These are phyloP conservation scores for Sporisorium sorghi DNA, from an alignment of 1,284 basidiomycete genomes.

Conservation along the genomic window DNA sequence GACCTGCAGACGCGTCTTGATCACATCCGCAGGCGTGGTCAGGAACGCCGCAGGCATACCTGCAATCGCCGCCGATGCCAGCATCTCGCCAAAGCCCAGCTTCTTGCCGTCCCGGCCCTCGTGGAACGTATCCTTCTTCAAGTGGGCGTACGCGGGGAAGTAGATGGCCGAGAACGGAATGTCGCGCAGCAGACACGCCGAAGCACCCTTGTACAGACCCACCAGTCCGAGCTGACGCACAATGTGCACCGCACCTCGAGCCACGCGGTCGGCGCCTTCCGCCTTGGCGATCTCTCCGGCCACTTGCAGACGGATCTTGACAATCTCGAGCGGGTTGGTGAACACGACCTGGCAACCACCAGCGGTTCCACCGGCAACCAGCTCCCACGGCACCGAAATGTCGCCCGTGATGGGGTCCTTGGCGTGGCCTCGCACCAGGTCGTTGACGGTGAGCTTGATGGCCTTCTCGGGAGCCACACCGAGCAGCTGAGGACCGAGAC, in stretches of 20 bases:
- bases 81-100: conserved; percentile 88
- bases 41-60: conserved; percentile 87
- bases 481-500: conserved; percentile 92
- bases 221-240: conserved; percentile 90
- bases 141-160: conserved; percentile 73
- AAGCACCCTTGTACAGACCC: conserved; percentile 90
- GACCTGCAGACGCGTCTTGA: conserved; percentile 98
- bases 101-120: conserved; percentile 96
- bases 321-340: conserved; percentile 87
- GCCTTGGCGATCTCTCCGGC: conserved; percentile 90
- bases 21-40: conserved; percentile 79
- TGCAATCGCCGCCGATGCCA: conserved; percentile 80
- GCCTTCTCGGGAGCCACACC: conserved; percentile 99
- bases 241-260: conserved; percentile 90
- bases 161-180: conserved; percentile 80
- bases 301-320: conserved; percentile 96
- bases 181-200: conserved; percentile 85
- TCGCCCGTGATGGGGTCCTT: conserved; percentile 94
- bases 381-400: conserved; percentile 86
- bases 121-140: conserved; percentile 90
- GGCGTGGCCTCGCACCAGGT: conserved; percentile 83
- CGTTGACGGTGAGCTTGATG: conserved; percentile 94
- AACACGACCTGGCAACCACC: conserved; percentile 98
- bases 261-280: conserved; percentile 78
- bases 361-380: conserved; percentile 89